A percentile compares a stretch with the other conserved stretches of the same genome.
Conservation (phyloP, 306 rosid species). For the Cicer arietinum region DNA sequence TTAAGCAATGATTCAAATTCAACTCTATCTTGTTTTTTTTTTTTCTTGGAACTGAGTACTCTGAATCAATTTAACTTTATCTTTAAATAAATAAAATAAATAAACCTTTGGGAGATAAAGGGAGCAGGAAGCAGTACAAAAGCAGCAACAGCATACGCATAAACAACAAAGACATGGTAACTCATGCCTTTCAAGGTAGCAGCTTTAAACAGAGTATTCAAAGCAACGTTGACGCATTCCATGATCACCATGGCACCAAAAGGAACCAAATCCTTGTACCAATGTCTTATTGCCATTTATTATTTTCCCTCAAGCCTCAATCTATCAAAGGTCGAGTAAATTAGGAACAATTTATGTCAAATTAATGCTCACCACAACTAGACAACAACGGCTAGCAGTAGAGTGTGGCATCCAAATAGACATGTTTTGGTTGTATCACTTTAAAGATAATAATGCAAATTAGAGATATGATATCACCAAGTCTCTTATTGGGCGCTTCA, state of each 20-base stretch:
- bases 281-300: constrained; percentile 48
- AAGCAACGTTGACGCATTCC: constrained; percentile 81
- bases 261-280: constrained; percentile 62
- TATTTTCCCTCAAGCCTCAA: not conserved
- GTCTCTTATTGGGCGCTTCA: not conserved
- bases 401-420: constrained; percentile 5
- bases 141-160: constrained; percentile 84
- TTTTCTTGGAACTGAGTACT: too few relatives aligned
- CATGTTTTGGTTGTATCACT: not conserved
- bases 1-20: too few relatives aligned
- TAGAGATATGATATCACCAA: not conserved
- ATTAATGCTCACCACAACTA: not conserved
- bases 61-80: too few relatives aligned
- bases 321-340: not conserved
- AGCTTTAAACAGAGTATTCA: constrained; percentile 91
- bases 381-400: not conserved
- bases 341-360: constrained; percentile 4
- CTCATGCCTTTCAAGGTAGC: constrained; percentile 85
- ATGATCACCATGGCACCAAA: constrained; percentile 75
- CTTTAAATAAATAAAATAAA: too few relatives aligned
- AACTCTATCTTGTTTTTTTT: too few relatives aligned
- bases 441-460: not conserved
- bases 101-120: constrained; percentile 67
- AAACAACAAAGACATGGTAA: constrained; percentile 84
- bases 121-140: constrained; percentile 79